Evolutionary conservation across 2,329 filamentous ascomycete species (phyloP).

Genomic region (Arthrobotrys musiformis): DNA sequence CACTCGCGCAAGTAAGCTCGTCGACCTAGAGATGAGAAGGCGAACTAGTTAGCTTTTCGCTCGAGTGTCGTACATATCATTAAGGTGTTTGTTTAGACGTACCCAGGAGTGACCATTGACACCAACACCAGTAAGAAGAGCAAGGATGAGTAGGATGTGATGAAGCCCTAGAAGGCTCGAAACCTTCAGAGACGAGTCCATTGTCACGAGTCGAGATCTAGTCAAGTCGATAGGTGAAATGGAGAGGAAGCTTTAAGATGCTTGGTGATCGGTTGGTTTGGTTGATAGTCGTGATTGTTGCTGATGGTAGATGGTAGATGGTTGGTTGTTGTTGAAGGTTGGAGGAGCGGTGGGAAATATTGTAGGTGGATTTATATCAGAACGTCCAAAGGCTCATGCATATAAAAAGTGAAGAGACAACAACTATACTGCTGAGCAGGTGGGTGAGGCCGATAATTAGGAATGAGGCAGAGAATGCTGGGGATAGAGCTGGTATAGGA

Average conservation of each 20-base stretch:
- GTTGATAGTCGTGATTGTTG: background rate
- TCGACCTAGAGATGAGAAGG: constrained; percentile 55
- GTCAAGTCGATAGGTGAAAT: background rate
- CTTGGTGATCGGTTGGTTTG: background rate
- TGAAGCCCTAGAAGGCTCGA: constrained; percentile 42
- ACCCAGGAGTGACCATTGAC: constrained; percentile 44
- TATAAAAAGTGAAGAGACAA: background rate
- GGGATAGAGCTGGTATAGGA: constrained; percentile 14
- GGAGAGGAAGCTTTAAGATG: background rate
- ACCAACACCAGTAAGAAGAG: constrained; percentile 22
- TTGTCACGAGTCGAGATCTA: constrained; percentile 1
- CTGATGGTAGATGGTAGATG: background rate
- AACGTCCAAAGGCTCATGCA: background rate
- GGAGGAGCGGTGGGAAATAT: background rate
- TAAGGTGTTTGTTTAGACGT: background rate
- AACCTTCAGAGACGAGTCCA: constrained; percentile 25
- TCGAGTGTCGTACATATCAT: background rate
- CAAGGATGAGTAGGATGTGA: constrained; percentile 18
- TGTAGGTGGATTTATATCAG: constrained; percentile 18
- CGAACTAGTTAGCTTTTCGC: background rate
- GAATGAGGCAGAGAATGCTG: constrained; percentile 42
- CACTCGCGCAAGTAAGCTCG: constrained; percentile 56
- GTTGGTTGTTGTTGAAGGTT: background rate
- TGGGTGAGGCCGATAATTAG: constrained; percentile 7
- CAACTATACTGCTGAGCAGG: background rate